Base-by-base conservation (phyloP, 805 yeast species). In the Candida incommunis region DNA sequence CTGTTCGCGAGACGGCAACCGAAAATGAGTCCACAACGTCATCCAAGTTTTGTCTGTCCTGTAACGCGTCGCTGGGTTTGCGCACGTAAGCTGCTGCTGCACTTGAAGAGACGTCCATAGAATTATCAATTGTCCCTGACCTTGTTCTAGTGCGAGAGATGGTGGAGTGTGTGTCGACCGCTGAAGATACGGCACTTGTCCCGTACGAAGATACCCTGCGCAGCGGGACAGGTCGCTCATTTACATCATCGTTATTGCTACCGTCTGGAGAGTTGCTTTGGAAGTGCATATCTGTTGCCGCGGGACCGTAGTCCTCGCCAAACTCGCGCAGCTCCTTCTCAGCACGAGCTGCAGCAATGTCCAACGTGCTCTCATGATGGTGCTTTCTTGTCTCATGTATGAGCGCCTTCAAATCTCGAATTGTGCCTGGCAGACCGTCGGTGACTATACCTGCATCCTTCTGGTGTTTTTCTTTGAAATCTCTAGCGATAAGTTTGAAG, bases 401-500 rank as follows among this genome's bases (percentile, higher is more conserved):
- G 27, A 13, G 11, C 11, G 27, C 27, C 37, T 31, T 31, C 18
- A 31, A 11, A n/a, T 31, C 18, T n/a, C 18, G 9, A 18, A 31
- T n/a, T 7, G 37, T 31, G 37, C 37, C 37, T 13, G 37, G 37
- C 4, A 31, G n/a, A n/a, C 37, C 37, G 7, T 31, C 37, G 5
- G 37, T 31, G 13, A 31, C n/a, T 5, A 31, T 18, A 7, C 37
- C 37, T n/a, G 18, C 13, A 5, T 31, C 37, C 20, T 16, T 16
- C 20, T 16, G 18, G 20, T 18, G 37, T 18, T 31, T 16, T 7
- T 9, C 20, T 7, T 71, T 67, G 55, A 86, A 82, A 58, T 87
- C 96, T 58, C 75, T 65, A 37, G 78, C 81, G 15, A 86, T 68
- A 44, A 87, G 61, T 49, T 77, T 69, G 62, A 79, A 80, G 44